Evolutionary conservation across 2,329 filamentous ascomycete genomes (phyloP).

Genomic region (Verticillium albo-atrum): DNA sequence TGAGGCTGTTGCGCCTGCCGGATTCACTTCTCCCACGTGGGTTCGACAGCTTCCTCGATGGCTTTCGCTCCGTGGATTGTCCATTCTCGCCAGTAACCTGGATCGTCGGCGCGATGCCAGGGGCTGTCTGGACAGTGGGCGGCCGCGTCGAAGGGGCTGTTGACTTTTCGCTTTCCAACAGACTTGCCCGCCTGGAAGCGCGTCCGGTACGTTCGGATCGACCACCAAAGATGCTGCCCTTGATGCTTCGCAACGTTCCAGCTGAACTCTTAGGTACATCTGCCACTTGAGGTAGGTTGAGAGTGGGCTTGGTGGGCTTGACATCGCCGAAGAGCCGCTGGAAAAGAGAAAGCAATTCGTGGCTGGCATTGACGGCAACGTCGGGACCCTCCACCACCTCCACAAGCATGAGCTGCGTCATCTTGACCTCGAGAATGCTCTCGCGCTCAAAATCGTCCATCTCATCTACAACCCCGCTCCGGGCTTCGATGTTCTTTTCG

Average conservation of each 20-base stretch:
- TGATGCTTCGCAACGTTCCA: conserved; percentile 65
- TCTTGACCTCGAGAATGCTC: conserved; percentile 86
- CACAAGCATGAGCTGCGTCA: conserved; percentile 83
- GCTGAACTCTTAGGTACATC: conserved; percentile 64
- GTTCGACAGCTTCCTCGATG: conserved; percentile 26
- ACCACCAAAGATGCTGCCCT: conserved; percentile 74
- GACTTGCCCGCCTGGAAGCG: conserved; percentile 28
- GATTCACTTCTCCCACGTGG: conserved; percentile 41
- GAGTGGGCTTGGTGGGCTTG: conserved; percentile 15
- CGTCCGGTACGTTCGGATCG: conserved; percentile 22
- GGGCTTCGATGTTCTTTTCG: conserved; percentile 17
- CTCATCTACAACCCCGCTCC: conserved; percentile 61
- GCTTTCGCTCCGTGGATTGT: conserved; percentile 29
- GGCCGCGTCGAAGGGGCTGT: conserved; percentile 21
- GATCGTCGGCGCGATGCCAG: conserved; percentile 59
- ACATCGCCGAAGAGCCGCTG: conserved; percentile 67
- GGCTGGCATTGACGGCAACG: conserved; percentile 80
- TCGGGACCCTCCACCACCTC: conserved; percentile 81
- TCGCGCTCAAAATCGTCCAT: conserved; percentile 85
- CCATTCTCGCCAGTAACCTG: conserved; percentile 68
- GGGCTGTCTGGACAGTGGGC: conserved; percentile 38
- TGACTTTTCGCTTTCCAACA: conserved; percentile 30
- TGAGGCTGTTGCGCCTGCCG: conserved; percentile 45
- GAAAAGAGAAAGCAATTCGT: conserved; percentile 80
- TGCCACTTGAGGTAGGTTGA: conserved; percentile 28